These are phyloP conservation scores for Carex scoparia DNA, from an alignment of 176 grass and related monocot genomes.

Conservation along the genomic window DNA sequence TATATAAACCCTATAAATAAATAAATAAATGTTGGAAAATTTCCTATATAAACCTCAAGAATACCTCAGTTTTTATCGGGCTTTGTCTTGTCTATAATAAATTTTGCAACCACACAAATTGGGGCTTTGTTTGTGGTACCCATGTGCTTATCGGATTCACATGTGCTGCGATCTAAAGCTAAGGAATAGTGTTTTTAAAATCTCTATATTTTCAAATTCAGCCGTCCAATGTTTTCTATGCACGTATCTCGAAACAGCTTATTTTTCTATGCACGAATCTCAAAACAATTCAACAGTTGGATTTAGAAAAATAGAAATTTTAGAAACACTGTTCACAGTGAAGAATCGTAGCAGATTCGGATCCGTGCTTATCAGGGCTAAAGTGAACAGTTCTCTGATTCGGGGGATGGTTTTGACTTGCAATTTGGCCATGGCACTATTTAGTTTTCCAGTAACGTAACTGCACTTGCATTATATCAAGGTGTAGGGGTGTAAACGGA, in stretches of 20 bases:
- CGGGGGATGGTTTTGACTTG: constrained; percentile 30
- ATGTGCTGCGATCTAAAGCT: too few species aligned
- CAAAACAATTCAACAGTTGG: too few species aligned
- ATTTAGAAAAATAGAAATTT: too few species aligned
- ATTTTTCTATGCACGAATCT: neutral
- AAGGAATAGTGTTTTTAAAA: too few species aligned
- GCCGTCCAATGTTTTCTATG: too few species aligned
- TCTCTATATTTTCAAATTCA: too few species aligned
- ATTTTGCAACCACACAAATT: constrained; percentile 85
- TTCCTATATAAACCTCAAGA: constrained; percentile 26
- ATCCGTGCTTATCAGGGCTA: constrained; percentile 33
- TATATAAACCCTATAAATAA: neutral
- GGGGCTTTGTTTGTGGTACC: constrained; percentile 72
- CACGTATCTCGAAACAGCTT: too few species aligned
- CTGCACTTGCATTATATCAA: neutral
- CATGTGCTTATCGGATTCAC: constrained; percentile 47
- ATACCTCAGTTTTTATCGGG: constrained; percentile 55
- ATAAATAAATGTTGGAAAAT: neutral
- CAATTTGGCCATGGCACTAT: constrained; percentile 42
- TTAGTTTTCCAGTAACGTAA: constrained; percentile 67
- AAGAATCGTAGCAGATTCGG: too few species aligned
- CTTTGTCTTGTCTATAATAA: constrained; percentile 94
- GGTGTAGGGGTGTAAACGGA: too few species aligned
- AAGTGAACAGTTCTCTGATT: constrained; percentile 24
- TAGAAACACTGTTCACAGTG: too few species aligned